phyloP scores from a whole-genome alignment of 169 alveolate genomes.

The Plasmodium reichenowi region DNA sequence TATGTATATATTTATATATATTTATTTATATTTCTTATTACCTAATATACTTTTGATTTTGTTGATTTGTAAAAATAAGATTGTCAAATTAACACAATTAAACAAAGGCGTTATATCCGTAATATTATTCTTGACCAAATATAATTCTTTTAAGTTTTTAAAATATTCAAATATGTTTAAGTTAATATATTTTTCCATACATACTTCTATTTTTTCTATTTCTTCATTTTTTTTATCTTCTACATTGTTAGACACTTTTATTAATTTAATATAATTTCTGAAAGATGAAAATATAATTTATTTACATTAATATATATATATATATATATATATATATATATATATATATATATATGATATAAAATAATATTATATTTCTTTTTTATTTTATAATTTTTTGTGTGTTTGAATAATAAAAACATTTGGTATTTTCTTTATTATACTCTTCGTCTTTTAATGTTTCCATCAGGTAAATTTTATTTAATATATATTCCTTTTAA shows the following conservation, averaged over 20 bases:
- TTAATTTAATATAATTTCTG: slow-evolving; percentile 19
- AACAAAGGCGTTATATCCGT: slow-evolving; percentile 60
- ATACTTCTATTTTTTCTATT: slow-evolving; percentile 44
- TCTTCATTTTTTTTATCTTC: slow-evolving; percentile 60
- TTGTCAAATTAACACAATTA: slow-evolving; percentile 24
- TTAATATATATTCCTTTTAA: too few species aligned
- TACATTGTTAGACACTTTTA: slow-evolving; percentile 57
- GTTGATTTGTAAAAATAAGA: slow-evolving; percentile 56
- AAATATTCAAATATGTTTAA: slow-evolving; percentile 30
- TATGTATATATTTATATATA: too few species aligned
- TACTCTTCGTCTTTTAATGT: slow-evolving; percentile 28
- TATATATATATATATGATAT: neutral
- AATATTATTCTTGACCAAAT: slow-evolving; percentile 56
- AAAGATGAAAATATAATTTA: neutral
- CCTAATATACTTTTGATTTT: slow-evolving; percentile 48
- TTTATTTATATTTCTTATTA: slow-evolving; percentile 18
- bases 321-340: neutral
- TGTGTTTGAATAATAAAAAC: neutral
- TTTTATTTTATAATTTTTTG: neutral
- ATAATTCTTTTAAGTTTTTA: slow-evolving; percentile 50
- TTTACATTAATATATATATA: neutral
- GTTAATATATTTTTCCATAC: slow-evolving; percentile 67
- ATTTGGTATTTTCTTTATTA: neutral
- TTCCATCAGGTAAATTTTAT: slow-evolving; percentile 1
- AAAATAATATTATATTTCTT: neutral